Base-by-base conservation (phyloP, 148 eudicot species). In the Salicornia ramosissima region DNA sequence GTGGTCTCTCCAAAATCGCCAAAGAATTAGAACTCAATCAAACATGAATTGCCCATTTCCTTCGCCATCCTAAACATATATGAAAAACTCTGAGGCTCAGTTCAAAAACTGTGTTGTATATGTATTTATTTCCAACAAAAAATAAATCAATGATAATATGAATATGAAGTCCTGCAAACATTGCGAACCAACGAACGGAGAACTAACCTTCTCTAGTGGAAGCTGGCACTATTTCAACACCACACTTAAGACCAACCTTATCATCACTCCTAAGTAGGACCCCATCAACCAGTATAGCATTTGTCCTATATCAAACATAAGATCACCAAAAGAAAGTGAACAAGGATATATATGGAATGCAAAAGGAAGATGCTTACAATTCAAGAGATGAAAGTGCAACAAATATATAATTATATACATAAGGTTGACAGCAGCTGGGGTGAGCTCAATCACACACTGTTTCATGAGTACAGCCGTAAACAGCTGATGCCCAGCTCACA, bases 171-270 rank as follows among this genome's bases (percentile, higher is more conserved):
- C 19, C 54, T 72, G 33, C 26, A 60, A 52, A 61, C 16, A 33
- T 1, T 50, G 62, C 29, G 67, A 52, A 46, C 69, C 52, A 5
- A 22, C 12, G 66, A 12, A 46, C n/a, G 49, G 31, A 15, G 21
- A 53, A 24, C 79, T 82, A 16, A 84, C 93, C 93, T 72, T 82
- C 78, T 54, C 68, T 68, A 55, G 65, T 68, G 68, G 87, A 77
- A 57, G 86, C 89, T 42, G 87, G 84, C 30, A 82, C 71, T 52
- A 89, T 89, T 83, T 87, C 84, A 75, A 86, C 80, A 73, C 91
- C 96, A 82, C 96, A 87, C 75, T 76, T 87, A 53, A 89, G 78
- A 46, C 80, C 68, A 57, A 69, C 70, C 25, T 63, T 60, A 61
- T 80, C 83, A 63, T 77, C 86, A 63, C 71, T 79, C 66, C 72